Base-by-base conservation (phyloP, 306 rosid species). In the Astragalus glycyphyllos region DNA sequence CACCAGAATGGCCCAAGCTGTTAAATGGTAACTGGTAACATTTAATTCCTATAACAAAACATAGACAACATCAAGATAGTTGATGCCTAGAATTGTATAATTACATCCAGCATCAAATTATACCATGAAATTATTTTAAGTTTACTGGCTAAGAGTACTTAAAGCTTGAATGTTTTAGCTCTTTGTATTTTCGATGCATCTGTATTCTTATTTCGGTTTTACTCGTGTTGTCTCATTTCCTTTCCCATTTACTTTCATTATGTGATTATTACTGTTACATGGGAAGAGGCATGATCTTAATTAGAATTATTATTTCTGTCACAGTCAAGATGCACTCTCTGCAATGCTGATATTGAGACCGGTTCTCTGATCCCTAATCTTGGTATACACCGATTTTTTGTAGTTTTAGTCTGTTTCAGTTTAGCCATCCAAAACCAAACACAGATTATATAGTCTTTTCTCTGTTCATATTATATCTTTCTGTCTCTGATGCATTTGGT, bases 321-420 rank as follows among this genome's bases (percentile, higher is more conserved):
- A 68, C 98, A 91, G 99, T 84, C 97, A 62, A 91, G 96, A 82
- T 94, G 97, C 80, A 68, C 96, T 70, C 78, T 89, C 67, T 94
- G 99, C 89, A 84, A 77, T 80, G 79, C 82, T 62, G 97, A 91
- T 79, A 79, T 94, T 71, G 96, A 91, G 75, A 75, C 86, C 10
- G 77, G 89, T 69, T 75, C 97, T 67, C 69, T 89, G 84, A 81
- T 86, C 78, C 96, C 99, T 63, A 91, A 94, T 85, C 85, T 68
- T 77, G 99, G 97, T 91, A 87, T 69, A 59, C 82, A 49, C 79
- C 58, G 23, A 62, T 50, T 37, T 65, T 65, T 45, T 9, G 16
- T 48, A 40, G 29, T 14, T 70, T 75, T 58, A 11, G 12, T 38
- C 44, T 70, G 51, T 42, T 79, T 63, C 58, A 13, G 48, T 79